Conservation (phyloP, 345 rosid species). For the Stellera chamaejasme region DNA sequence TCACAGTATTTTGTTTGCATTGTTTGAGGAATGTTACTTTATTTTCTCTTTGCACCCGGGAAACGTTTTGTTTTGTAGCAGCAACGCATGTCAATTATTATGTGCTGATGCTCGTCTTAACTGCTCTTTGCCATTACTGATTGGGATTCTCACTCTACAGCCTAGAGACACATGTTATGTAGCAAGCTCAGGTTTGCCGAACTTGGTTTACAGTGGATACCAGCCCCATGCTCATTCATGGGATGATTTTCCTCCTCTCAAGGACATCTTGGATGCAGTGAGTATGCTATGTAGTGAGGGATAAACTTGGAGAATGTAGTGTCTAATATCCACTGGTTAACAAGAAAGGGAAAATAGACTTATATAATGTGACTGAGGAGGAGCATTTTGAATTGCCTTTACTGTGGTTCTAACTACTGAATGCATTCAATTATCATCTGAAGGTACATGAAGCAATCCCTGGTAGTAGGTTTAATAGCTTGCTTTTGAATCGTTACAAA, state of each 20-base stretch:
- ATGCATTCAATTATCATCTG: constrained; percentile 15
- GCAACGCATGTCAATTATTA: not conserved
- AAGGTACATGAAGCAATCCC: constrained; percentile 70
- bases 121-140: not conserved
- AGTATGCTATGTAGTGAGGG: constrained; percentile 8
- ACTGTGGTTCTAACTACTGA: not conserved
- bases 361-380: no score
- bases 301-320: no score
- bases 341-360: no score
- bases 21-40: no score
- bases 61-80: no score
- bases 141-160: constrained; percentile 21
- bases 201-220: constrained; percentile 61
- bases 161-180: constrained; percentile 82
- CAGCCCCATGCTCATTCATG: constrained; percentile 60
- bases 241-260: constrained; percentile 84
- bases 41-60: not conserved
- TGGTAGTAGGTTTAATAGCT: constrained; percentile 78
- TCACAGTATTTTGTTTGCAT: no score
- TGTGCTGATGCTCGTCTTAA: constrained; percentile 1
- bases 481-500: constrained; percentile 68
- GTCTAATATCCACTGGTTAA: no score
- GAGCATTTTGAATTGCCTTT: not conserved
- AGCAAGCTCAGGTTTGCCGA: constrained; percentile 56
- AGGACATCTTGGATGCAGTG: constrained; percentile 61